phyloP scores from a whole-genome alignment of 2,329 filamentous ascomycete genomes.

The Ampelomyces quisqualis region DNA sequence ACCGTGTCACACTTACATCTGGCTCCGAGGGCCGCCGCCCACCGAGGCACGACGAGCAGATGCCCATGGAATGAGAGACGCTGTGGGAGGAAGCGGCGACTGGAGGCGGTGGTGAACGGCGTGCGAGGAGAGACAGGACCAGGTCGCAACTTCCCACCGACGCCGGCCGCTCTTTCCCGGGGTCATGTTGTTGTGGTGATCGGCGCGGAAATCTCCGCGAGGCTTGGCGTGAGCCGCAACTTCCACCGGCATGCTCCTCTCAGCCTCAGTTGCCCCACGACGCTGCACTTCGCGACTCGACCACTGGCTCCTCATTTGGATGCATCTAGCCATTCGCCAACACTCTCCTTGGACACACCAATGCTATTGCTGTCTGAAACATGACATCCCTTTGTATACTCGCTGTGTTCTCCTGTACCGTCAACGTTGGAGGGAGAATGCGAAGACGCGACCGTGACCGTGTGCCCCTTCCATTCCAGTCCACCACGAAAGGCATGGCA shows the following conservation, averaged over 20 bases:
- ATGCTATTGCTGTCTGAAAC: constrained; percentile 1
- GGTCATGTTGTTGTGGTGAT: constrained; percentile 11
- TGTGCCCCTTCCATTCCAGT: constrained; percentile 29
- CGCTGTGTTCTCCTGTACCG: constrained; percentile 15
- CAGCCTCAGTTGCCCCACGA: not conserved
- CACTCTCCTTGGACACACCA: constrained; percentile 1
- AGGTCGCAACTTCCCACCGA: constrained; percentile 8
- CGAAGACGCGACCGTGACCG: constrained; percentile 20
- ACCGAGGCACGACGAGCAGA: constrained; percentile 53
- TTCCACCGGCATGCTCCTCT: constrained; percentile 6
- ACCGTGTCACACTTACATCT: constrained; percentile 42
- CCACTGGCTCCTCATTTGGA: constrained; percentile 3
- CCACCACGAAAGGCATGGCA: constrained; percentile 21
- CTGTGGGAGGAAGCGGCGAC: constrained; percentile 2
- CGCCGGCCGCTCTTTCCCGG: constrained; percentile 6
- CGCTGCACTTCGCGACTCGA: not conserved
- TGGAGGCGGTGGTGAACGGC: constrained; percentile 1
- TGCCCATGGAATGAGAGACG: constrained; percentile 46
- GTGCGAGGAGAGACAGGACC: too few relatives aligned
- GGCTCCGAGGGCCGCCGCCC: constrained; percentile 47
- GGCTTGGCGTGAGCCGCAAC: constrained; percentile 18
- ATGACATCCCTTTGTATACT: constrained; percentile 13
- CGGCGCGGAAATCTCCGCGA: constrained; percentile 18
- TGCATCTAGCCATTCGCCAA: not conserved
- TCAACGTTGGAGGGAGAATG: constrained; percentile 13